These are phyloP conservation scores for Stentor coeruleus DNA, from an alignment of 73 alveolate species.

Conservation along the genomic window DNA sequence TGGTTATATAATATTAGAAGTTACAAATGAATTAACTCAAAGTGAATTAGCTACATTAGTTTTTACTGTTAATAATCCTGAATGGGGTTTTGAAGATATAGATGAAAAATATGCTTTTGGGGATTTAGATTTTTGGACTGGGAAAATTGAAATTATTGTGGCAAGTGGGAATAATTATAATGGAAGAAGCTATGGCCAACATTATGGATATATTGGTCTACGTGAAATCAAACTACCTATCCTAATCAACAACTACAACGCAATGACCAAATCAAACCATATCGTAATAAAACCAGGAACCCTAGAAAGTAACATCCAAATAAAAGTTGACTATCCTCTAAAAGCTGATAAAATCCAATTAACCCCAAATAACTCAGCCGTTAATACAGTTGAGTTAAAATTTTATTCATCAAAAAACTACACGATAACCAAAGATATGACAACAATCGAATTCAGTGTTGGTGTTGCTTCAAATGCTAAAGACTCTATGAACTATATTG, in stretches of 20 bases:
- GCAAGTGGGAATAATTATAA: no score
- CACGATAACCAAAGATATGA: background rate
- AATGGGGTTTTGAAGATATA: background rate
- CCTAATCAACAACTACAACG: background rate
- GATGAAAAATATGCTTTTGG: background rate
- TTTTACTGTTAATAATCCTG: background rate
- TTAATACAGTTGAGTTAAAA: background rate
- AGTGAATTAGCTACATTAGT: background rate
- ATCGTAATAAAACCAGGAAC: background rate
- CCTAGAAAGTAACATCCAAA: background rate
- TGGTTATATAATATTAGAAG: background rate
- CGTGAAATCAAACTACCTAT: background rate
- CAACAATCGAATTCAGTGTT: background rate
- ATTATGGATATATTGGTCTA: background rate
- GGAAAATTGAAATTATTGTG: background rate
- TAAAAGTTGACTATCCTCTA: background rate
- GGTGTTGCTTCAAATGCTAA: background rate
- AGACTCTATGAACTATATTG: background rate
- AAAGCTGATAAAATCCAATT: background rate
- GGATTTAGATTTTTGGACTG: background rate
- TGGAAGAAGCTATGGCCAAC: background rate
- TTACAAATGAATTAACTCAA: background rate
- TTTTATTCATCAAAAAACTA: background rate
- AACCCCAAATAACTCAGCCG: background rate
- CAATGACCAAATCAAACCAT: background rate